Evolutionary conservation across 768 basidiomycete species (phyloP).

Genomic region (Phaeotremella fagi): DNA sequence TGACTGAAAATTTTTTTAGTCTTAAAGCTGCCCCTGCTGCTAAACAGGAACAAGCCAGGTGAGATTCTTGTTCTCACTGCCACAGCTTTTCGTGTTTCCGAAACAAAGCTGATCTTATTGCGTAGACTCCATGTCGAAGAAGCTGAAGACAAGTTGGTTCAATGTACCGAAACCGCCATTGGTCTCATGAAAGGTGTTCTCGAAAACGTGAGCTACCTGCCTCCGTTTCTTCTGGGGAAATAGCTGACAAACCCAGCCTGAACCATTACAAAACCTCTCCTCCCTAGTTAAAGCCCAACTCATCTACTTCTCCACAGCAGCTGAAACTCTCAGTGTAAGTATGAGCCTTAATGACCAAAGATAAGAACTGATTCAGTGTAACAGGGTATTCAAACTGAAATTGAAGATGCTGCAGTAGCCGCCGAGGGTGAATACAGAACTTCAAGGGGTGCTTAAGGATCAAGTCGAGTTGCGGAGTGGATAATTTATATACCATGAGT

Average conservation of each 20-base stretch:
- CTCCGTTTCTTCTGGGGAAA: background rate
- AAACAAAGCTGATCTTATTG: no score
- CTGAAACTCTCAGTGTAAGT: conserved; percentile 52
- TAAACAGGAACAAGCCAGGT: conserved; percentile 82
- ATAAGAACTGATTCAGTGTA: background rate
- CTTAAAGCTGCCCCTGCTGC: conserved; percentile 70
- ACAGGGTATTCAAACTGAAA: conserved; percentile 71
- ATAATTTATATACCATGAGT: no score
- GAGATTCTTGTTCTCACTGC: conserved; percentile 4
- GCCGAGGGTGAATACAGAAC: conserved; percentile 91
- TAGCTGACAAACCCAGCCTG: conserved; percentile 59
- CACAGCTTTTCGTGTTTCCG: no score
- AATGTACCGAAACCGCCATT: conserved; percentile 95
- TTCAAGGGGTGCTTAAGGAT: conserved; percentile 40
- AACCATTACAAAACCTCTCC: conserved; percentile 89
- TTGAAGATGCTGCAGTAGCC: conserved; percentile 85
- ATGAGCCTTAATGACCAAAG: background rate
- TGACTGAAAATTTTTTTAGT: conserved; percentile 54
- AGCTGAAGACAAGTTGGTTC: conserved; percentile 79
- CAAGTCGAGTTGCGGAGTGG: no score
- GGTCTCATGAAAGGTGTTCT: conserved; percentile 97
- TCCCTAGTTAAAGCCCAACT: conserved; percentile 83
- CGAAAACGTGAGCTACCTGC: conserved; percentile 68
- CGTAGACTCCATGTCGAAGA: conserved; percentile 59
- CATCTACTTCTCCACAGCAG: conserved; percentile 49